Percentiles rank a stretch among this genome's conserved stretches.
Evolutionary conservation across 768 basidiomycete species (phyloP).

Genomic region (Suillus spraguei): DNA sequence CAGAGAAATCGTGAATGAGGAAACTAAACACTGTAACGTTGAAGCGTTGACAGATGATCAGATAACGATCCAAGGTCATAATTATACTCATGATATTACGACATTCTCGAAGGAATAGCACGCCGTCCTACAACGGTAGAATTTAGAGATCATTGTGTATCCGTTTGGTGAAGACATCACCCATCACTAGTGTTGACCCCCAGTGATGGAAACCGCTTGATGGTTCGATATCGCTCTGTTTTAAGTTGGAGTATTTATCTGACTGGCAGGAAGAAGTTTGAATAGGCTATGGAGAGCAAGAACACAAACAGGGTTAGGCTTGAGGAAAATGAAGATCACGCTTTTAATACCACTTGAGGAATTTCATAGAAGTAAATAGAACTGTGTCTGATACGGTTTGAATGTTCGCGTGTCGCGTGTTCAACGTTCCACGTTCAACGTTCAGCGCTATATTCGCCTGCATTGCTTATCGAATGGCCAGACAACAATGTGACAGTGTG

Average conservation of each 20-base stretch:
- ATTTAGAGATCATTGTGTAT: background rate
- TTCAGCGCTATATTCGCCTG: background rate
- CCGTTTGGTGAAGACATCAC: too few species aligned
- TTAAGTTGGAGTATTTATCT: too few species aligned
- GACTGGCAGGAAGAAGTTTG: slow-evolving; percentile 68
- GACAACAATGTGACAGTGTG: background rate
- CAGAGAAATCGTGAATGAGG: background rate
- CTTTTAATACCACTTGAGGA: background rate
- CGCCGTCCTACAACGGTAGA: background rate
- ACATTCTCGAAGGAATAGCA: background rate
- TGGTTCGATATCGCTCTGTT: too few species aligned
- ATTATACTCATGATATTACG: background rate
- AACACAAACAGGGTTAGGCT: background rate
- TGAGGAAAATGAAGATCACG: background rate
- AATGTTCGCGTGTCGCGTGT: background rate
- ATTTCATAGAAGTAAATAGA: background rate
- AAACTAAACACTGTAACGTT: background rate
- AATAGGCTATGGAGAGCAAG: slow-evolving; percentile 43
- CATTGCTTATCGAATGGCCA: background rate
- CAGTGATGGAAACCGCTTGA: too few species aligned
- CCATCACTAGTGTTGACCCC: too few species aligned
- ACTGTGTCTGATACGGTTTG: background rate
- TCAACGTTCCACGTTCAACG: background rate
- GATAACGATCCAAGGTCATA: background rate
- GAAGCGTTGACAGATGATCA: slow-evolving; percentile 3